These are phyloP conservation scores for Jamesozyma gamospora DNA, from an alignment of 805 yeast species.

Conservation along the genomic window DNA sequence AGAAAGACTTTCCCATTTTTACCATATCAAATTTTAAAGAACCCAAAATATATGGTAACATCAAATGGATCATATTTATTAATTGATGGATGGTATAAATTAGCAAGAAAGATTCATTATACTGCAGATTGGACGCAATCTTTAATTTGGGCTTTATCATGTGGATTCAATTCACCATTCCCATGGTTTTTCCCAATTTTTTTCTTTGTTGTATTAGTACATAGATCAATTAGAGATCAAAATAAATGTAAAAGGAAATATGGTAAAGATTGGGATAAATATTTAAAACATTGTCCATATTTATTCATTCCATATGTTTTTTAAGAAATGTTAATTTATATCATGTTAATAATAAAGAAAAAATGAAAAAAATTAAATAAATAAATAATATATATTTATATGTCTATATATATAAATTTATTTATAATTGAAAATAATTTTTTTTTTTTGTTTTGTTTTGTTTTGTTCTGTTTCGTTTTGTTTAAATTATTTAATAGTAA, in stretches of 20 bases:
- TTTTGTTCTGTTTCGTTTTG: no score
- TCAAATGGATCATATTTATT: conserved; percentile 75
- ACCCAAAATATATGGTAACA: conserved; percentile 81
- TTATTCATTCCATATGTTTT: conserved; percentile 81
- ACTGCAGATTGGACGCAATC: conserved; percentile 89
- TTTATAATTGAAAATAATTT: no score
- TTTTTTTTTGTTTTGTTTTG: no score
- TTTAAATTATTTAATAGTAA: no score
- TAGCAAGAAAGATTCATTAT: conserved; percentile 90
- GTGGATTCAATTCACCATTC: conserved; percentile 80
- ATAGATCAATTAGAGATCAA: conserved; percentile 83
- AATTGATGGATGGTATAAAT: conserved; percentile 90
- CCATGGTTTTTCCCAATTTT: conserved; percentile 95
- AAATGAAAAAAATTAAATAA: no score
- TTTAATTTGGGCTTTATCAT: conserved; percentile 81
- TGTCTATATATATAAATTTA: neutral
- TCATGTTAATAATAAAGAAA: no score
- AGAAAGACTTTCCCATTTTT: conserved; percentile 91
- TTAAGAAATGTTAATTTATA: conserved; percentile 24
- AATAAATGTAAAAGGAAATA: conserved; percentile 78
- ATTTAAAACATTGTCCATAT: conserved; percentile 81
- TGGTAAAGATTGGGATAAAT: conserved; percentile 89
- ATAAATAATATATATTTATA: no score
- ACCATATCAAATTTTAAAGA: conserved; percentile 70
- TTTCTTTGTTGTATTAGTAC: conserved; percentile 77